Evolutionary conservation across 1,284 basidiomycete genomes (phyloP).

Genomic region (Hemileia vastatrix): DNA sequence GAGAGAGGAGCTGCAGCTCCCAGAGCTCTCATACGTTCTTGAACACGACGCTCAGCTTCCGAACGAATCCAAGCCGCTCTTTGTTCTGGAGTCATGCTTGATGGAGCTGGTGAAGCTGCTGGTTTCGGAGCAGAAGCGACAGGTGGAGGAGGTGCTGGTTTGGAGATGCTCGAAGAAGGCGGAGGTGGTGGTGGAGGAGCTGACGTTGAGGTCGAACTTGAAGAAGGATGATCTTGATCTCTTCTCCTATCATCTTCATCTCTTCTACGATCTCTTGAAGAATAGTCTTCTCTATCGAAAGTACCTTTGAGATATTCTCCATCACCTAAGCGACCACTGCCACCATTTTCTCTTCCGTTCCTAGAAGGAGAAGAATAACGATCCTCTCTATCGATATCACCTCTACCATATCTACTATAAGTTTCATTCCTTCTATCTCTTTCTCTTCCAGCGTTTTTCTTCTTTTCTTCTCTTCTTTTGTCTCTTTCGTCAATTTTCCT

Average conservation of each 20-base stretch:
- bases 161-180: conserved; percentile 25
- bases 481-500: conserved; percentile 71
- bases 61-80: conserved; percentile 67
- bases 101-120: conserved; percentile 37
- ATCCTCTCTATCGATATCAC: conserved; percentile 50
- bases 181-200: conserved; percentile 26
- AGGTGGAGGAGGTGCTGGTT: conserved; percentile 48
- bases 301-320: conserved; percentile 46
- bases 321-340: conserved; percentile 31
- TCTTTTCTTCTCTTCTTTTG: conserved; percentile 59
- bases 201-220: conserved; percentile 44
- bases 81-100: conserved; percentile 76
- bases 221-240: conserved; percentile 40
- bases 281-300: conserved; percentile 43
- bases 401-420: too few relatives aligned
- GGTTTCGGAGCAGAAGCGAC: conserved; percentile 50
- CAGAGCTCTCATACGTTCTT: conserved; percentile 76
- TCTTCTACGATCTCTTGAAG: conserved; percentile 12
- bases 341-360: conserved; percentile 5
- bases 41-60: conserved; percentile 72
- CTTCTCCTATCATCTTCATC: not conserved
- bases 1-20: conserved; percentile 59
- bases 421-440: conserved; percentile 75
- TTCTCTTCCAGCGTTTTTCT: conserved; percentile 52
- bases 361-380: not conserved